Evolutionary conservation across 2,329 filamentous ascomycete species (phyloP).

Genomic region (Emergomyces orientalis): DNA sequence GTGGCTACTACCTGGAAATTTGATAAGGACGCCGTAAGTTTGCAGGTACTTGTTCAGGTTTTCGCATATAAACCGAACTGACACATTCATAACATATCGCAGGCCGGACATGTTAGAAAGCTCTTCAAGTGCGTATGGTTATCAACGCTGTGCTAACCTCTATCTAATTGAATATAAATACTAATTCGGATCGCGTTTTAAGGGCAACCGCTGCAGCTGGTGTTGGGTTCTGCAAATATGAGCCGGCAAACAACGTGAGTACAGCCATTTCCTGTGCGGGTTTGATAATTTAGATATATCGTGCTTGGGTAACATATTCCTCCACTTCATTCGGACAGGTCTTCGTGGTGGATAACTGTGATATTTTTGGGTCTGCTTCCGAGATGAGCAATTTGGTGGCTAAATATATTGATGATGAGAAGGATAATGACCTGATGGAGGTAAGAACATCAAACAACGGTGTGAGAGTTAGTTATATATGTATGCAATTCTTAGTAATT

Average conservation of each 20-base stretch:
- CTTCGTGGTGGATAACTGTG: conserved; percentile 20
- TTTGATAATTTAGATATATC: neutral
- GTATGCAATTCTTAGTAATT: neutral
- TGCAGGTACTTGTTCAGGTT: neutral
- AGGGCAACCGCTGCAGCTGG: neutral
- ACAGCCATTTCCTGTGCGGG: neutral
- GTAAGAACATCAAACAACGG: conserved; percentile 16
- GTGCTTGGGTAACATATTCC: neutral
- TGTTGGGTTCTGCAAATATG: conserved; percentile 20
- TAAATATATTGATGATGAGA: conserved; percentile 23
- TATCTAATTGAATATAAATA: neutral
- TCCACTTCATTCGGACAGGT: conserved; percentile 14
- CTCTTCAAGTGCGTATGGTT: conserved; percentile 18
- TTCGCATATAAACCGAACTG: conserved; percentile 1
- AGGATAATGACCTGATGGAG: conserved; percentile 26
- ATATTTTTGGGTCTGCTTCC: conserved; percentile 11
- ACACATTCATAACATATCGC: conserved; percentile 1
- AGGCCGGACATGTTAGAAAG: conserved; percentile 22
- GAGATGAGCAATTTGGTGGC: conserved; percentile 16
- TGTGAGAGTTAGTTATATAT: neutral
- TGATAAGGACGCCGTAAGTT: conserved; percentile 24
- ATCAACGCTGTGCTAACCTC: neutral
- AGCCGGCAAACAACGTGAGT: conserved; percentile 20
- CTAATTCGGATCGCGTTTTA: neutral
- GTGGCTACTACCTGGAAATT: conserved; percentile 29